Evolutionary conservation across 1,139 yeast species (phyloP).

Genomic region (Lodderomyces elongisporus): DNA sequence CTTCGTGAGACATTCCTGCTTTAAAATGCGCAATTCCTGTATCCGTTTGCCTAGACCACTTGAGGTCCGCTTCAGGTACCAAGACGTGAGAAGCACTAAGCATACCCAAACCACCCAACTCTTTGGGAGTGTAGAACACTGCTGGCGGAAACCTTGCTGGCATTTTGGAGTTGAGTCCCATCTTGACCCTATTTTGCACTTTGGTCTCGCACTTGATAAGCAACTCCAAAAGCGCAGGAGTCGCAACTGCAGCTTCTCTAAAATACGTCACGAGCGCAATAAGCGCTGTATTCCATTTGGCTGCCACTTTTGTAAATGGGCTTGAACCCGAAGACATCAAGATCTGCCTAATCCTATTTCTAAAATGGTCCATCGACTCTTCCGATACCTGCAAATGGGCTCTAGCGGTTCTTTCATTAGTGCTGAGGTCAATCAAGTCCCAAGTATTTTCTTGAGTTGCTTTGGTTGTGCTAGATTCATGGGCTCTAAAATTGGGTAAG

Average conservation of each 20-base stretch:
- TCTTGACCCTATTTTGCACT: constrained; percentile 88
- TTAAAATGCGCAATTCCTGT: constrained; percentile 93
- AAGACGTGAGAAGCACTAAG: constrained; percentile 92
- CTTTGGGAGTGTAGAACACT: constrained; percentile 95
- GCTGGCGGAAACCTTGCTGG: constrained; percentile 99
- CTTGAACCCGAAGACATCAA: constrained; percentile 95
- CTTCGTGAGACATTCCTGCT: constrained; percentile 85
- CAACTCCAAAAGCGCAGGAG: constrained; percentile 71
- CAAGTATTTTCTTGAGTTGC: constrained; percentile 77
- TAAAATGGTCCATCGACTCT: constrained; percentile 73
- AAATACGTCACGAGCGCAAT: constrained; percentile 83
- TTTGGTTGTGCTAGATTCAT: constrained; percentile 28
- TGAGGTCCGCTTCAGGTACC: constrained; percentile 87
- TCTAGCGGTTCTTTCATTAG: constrained; percentile 85
- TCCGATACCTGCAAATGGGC: constrained; percentile 83
- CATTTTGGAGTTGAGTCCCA: constrained; percentile 96
- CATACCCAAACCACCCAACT: constrained; percentile 97
- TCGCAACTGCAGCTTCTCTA: constrained; percentile 87
- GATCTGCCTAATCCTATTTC: constrained; percentile 81
- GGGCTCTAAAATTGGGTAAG: constrained; percentile 62
- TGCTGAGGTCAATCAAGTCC: constrained; percentile 69
- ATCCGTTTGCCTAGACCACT: constrained; percentile 91
- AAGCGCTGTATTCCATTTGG: constrained; percentile 94
- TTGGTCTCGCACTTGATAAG: constrained; percentile 90
- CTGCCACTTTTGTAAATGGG: constrained; percentile 89